Conservation (phyloP, 2,329 filamentous ascomycete species). For the Aspergillus eucalypticola region DNA sequence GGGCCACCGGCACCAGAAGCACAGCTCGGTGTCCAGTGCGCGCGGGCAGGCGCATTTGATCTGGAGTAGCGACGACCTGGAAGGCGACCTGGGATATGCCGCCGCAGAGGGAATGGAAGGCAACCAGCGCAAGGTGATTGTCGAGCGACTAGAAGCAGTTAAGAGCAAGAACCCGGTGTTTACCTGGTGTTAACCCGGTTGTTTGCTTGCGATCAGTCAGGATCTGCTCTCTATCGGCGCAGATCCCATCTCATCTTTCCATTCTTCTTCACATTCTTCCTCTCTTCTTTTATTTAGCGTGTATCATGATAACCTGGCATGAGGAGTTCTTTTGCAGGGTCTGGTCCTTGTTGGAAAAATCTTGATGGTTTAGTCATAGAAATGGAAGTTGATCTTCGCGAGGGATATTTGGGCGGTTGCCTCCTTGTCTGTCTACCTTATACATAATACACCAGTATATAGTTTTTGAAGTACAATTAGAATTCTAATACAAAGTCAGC, state of each 20-base stretch:
- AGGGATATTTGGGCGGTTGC: not conserved
- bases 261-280: not conserved
- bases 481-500: not conserved
- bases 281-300: constrained; percentile 26
- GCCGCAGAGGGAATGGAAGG: constrained; percentile 93
- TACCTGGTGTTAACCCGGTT: constrained; percentile 76
- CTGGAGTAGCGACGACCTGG: constrained; percentile 72
- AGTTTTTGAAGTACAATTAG: not conserved
- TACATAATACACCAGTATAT: constrained; percentile 7
- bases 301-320: constrained; percentile 27
- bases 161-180: constrained; percentile 96
- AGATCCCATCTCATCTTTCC: constrained; percentile 3
- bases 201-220: constrained; percentile 2
- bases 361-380: constrained; percentile 37
- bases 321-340: constrained; percentile 23
- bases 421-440: not conserved
- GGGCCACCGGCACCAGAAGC: constrained; percentile 29
- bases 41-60: constrained; percentile 41
- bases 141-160: constrained; percentile 91
- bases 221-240: constrained; percentile 1
- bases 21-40: constrained; percentile 44
- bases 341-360: constrained; percentile 23
- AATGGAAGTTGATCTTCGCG: constrained; percentile 21
- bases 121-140: constrained; percentile 89
- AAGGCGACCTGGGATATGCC: constrained; percentile 91